Conservation (phyloP, 768 basidiomycete species). For the Suillus fuscotomentosus region DNA sequence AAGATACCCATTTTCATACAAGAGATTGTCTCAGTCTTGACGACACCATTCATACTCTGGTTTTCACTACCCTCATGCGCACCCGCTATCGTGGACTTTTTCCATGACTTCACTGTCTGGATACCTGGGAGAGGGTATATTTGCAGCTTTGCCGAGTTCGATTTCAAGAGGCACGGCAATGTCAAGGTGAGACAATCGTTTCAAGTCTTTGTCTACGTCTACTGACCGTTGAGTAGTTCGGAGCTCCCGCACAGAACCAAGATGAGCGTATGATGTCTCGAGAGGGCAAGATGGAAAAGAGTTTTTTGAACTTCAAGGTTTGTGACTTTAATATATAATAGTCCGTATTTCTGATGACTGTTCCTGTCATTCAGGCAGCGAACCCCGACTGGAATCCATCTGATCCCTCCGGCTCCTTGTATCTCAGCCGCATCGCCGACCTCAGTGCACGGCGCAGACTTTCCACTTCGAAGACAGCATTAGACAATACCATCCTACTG, state of each 20-base stretch:
- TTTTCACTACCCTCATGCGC: constrained; percentile 89
- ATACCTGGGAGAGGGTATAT: constrained; percentile 96
- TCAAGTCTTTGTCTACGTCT: neutral
- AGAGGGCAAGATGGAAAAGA: constrained; percentile 99
- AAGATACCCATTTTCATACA: constrained; percentile 85
- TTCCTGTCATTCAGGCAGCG: constrained; percentile 53
- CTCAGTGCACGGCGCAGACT: constrained; percentile 46
- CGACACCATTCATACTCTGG: constrained; percentile 94
- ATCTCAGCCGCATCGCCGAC: constrained; percentile 81
- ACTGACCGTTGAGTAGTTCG: constrained; percentile 52
- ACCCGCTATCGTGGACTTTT: constrained; percentile 92
- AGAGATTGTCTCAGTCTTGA: constrained; percentile 86
- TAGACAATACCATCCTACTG: constrained; percentile 27
- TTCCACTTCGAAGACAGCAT: constrained; percentile 23
- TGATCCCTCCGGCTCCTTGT: constrained; percentile 89
- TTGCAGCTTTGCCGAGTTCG: constrained; percentile 97
- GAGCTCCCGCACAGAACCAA: constrained; percentile 68
- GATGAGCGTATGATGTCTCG: constrained; percentile 82
- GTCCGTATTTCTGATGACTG: neutral
- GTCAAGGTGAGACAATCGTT: constrained; percentile 56
- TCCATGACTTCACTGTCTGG: constrained; percentile 96
- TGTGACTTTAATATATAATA: neutral
- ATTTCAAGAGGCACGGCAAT: constrained; percentile 93
- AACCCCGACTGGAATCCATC: constrained; percentile 95
- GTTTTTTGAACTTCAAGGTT: constrained; percentile 91